These are phyloP conservation scores for Cocos nucifera DNA, from an alignment of 176 grass and related monocot species.

Conservation along the genomic window DNA sequence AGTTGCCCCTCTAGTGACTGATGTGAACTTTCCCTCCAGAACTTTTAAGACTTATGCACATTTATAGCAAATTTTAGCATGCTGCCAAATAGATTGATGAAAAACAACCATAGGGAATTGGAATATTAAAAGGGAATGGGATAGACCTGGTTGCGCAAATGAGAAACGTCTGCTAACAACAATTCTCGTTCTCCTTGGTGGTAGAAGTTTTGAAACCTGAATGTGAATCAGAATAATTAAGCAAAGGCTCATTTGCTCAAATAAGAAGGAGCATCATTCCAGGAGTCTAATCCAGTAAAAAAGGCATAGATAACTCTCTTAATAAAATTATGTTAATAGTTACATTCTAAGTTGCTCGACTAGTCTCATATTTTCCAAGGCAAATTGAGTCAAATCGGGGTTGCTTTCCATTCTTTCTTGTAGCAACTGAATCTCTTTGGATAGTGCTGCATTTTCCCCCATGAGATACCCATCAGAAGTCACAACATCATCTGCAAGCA, in stretches of 20 bases:
- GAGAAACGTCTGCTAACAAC: constrained; percentile 60
- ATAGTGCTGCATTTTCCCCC: constrained; percentile 60
- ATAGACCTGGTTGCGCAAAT: constrained; percentile 65
- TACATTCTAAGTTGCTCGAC: constrained; percentile 77
- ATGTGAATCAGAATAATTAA: constrained; percentile 26
- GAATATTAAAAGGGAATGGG: no score
- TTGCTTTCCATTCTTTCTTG: constrained; percentile 49
- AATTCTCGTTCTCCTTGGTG: constrained; percentile 59
- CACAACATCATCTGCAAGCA: constrained; percentile 42
- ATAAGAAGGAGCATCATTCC: no score
- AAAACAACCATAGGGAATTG: no score
- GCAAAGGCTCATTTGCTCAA: not conserved
- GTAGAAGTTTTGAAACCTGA: constrained; percentile 57
- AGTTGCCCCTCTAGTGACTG: no score
- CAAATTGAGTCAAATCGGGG: constrained; percentile 64
- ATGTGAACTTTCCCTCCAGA: no score
- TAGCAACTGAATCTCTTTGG: constrained; percentile 48
- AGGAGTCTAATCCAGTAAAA: no score
- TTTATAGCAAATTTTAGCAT: no score
- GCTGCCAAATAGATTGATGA: no score
- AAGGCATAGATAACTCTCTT: not conserved
- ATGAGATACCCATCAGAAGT: constrained; percentile 43
- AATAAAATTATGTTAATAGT: constrained; percentile 8
- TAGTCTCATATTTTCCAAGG: constrained; percentile 74
- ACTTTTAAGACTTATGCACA: no score